Base-by-base conservation (phyloP, 1,284 basidiomycete species). In the Apiotrichum sp. region DNA sequence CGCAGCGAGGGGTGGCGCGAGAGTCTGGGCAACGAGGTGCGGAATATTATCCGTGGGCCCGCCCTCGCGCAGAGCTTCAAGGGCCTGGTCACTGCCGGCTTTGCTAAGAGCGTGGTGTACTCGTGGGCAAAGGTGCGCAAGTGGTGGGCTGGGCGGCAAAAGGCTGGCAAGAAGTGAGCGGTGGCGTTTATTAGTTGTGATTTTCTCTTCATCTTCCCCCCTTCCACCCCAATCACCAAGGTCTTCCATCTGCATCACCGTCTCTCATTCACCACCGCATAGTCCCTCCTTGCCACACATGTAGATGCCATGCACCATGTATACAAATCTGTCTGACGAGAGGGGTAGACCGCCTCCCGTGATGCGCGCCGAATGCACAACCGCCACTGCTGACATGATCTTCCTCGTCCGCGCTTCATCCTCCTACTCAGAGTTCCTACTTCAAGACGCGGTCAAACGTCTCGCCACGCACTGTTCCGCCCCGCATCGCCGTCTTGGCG, bases 41-140 rank as follows among this genome's bases (percentile, higher is more conserved):
- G 79, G 41, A 75, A 78, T 32, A 93, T 93, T 68, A 91, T 96
- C 50, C 81, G 85, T 59, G 81, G 84, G 57, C 89, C 93, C 4
- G 89, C 92, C 9, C 84, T 88, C 4, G 80, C 88, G 10, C 92
- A 97, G 77, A 83, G 86, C 6, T 65, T 89, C 62, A 97, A 96
- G 76, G 93, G 93, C 7, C 71, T 96, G 52, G 81, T 88, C 16
- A 92, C 87, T 53, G 89, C 89, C 5, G 92, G 92, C 0, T 67
- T 87, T 6, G 77, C 80, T 46, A 93, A 93, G 80, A 89, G 87
- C 67, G 60, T 86, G 9, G 82, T 82, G 46, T 97, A 96, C 73
- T 80, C 82, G 45, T 65, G 80, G 44, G 82, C 85, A 55, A 93
- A 96, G 78, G 77, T 93, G 29, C 77, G 82, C 48, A 96, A 95